Base-by-base conservation (phyloP, 148 eudicot genomes). In the Heliosperma pusillum region DNA sequence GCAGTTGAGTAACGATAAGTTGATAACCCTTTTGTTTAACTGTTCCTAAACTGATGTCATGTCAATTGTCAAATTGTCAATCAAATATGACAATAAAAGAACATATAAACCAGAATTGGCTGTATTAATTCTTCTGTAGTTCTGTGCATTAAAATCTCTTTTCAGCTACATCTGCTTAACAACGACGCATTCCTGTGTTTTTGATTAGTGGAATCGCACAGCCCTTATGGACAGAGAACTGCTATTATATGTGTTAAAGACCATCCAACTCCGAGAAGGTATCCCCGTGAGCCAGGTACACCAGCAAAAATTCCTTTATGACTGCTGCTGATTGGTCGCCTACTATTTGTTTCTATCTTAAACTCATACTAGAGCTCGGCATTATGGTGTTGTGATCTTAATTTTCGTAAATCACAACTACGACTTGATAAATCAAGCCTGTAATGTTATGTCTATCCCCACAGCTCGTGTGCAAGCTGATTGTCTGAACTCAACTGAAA, bases 281-380 rank as follows among this genome's bases (percentile, higher is more conserved):
- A 91, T 83, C 98, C 98, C 63, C 96, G 97, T 42, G 84, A 82
- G 56, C 88, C 96, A 82, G 98, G 98, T 79, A 91, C 88, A 77
- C 97, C 98, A 20, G 84, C 90, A 17, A 91, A 94, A 85, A 66
- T 84, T 77, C 98, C 96, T 29, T 72, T 94, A 63, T 93, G 84
- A 88, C 62, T 65, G 73, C 63, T 29, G 69, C 63, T 62, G 76
- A 74, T 81, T 77, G 17, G 62, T 78, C 42, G 66, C 62, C 78
- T 63, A 29, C 33, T 76, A 40, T 36, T 20, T 59, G 16, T 78
- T 66, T 74, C 56, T 33, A 33, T 57, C 69, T 17, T 33, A 6
- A 26, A 21, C 36, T 13, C 26, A 30, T 67, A 52, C 11, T 73
- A 44, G 50, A 58, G 7, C 59, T 65, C 21, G 26, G 19, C 13